Evolutionary conservation across 257 asterid species (phyloP), one percentile per base, ranked within the genome.

Genomic region (Knoxia roxburghii): DNA sequence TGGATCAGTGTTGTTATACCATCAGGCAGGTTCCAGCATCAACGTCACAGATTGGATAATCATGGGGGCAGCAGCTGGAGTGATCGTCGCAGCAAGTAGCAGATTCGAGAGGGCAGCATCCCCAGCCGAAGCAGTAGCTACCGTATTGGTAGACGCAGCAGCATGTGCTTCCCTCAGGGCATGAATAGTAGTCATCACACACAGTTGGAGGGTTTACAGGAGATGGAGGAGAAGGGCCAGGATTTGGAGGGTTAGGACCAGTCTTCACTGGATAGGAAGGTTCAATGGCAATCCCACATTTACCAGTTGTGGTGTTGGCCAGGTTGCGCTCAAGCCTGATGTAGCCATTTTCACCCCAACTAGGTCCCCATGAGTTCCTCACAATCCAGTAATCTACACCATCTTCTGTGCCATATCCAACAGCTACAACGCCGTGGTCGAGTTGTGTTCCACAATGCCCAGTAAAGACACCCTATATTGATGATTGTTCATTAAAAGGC

Each of bases 1-100:
- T 49, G 54, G 30, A 11, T 10, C 26, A 6, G 10, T n/a, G 24
- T 1, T 6, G 9, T 7, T 2, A 80, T 85, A 91, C 98, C 84
- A 84, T 71, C n/a, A 76, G 78, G 77, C 98, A 92, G 69, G 96
- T 85, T 60, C 86, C 89, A 0, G 71, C 83, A 12, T 75, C 29
- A 49, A 82, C 27, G 67, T 92, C 85, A 61, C 98, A 92, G 61
- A 87, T 57, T 3, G 98, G 98, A 48, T 87, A 86, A 30, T 87
- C 93, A 0, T 87, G 91, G 0, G 97, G 98, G 86, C 98, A 92
- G 83, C 98, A 92, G 72, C 94, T 89, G 9, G 73, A 75, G 54
- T 83, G 79, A 75, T 92, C 98, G 7, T 85, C 90, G 37, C 98
- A 89, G 85, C 98, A 92, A 3, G 96, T 86, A 24, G 98, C 98